phyloP scores from a whole-genome alignment of 805 yeast species.

The Candida hungchunana region DNA sequence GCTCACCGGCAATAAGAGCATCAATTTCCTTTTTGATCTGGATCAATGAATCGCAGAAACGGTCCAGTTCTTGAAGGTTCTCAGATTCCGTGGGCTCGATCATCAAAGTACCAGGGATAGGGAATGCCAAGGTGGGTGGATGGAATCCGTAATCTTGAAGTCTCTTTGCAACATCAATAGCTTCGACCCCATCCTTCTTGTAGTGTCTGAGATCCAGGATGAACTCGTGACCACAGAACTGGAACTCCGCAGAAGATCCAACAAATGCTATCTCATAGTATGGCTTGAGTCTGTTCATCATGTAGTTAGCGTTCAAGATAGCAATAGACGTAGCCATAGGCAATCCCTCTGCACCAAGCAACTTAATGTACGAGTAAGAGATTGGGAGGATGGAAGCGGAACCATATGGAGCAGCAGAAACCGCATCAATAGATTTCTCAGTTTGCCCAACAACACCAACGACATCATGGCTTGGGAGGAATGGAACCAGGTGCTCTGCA shows the following conservation, averaged over 20 bases:
- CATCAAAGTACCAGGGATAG: conserved; percentile 96
- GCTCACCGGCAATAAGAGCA: conserved; percentile 60
- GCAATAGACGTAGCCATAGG: conserved; percentile 88
- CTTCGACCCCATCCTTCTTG: conserved; percentile 79
- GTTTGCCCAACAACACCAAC: conserved; percentile 40
- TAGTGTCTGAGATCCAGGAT: conserved; percentile 86
- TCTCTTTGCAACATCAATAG: conserved; percentile 94
- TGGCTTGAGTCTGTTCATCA: conserved; percentile 72
- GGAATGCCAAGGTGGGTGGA: conserved; percentile 98
- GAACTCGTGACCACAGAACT: conserved; percentile 95
- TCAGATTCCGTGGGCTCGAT: conserved; percentile 98
- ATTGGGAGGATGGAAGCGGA: conserved; percentile 92
- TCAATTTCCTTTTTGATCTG: conserved; percentile 79
- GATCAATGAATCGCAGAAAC: conserved; percentile 85
- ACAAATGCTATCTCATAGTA: conserved; percentile 77
- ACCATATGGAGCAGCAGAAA: conserved; percentile 93
- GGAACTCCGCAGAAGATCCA: conserved; percentile 46
- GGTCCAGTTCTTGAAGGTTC: conserved; percentile 78
- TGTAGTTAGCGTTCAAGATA: conserved; percentile 91
- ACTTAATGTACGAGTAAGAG: conserved; percentile 89
- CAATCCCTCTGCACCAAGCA: conserved; percentile 83
- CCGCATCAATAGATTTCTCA: conserved; percentile 61
- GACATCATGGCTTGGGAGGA: conserved; percentile 75
- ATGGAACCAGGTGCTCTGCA: conserved; percentile 70
- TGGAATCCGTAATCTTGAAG: conserved; percentile 98